Percentiles rank a stretch among this genome's conserved stretches.
Evolutionary conservation across 2,329 filamentous ascomycete genomes (phyloP).

Genomic region (Beauveria caledonica): DNA sequence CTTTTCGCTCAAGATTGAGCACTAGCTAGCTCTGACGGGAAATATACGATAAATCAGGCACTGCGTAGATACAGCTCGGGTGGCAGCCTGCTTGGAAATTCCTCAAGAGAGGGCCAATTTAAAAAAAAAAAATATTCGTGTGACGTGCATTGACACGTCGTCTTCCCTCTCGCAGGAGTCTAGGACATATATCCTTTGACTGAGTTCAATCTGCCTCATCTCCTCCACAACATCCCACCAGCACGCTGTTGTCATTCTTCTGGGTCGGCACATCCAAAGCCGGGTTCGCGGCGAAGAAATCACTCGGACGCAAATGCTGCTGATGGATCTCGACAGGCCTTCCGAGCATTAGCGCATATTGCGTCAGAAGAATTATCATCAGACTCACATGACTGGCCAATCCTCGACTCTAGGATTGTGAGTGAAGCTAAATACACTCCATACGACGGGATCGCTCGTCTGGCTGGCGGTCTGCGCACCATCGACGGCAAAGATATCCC

Average conservation of each 20-base stretch:
- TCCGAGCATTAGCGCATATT: slow-evolving; percentile 3
- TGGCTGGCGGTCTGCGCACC: slow-evolving; percentile 18
- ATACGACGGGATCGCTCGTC: slow-evolving; percentile 30
- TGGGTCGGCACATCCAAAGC: slow-evolving; percentile 34
- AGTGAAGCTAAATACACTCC: slow-evolving; percentile 41
- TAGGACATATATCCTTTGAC: neutral
- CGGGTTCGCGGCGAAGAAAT: slow-evolving; percentile 39
- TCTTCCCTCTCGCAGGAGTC: neutral
- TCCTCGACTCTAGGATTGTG: slow-evolving; percentile 41
- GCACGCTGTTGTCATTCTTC: slow-evolving; percentile 31
- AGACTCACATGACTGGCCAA: slow-evolving; percentile 43
- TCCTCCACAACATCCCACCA: slow-evolving; percentile 28
- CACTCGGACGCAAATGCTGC: slow-evolving; percentile 35
- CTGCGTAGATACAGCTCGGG: neutral
- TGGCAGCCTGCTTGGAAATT: too few relatives aligned
- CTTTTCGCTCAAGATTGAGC: slow-evolving; percentile 83
- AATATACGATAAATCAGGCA: slow-evolving; percentile 5
- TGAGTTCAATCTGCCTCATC: neutral
- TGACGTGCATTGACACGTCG: neutral
- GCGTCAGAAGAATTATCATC: neutral
- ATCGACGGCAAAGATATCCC: slow-evolving; percentile 36
- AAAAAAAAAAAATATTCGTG: neutral
- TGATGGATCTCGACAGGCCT: slow-evolving; percentile 42
- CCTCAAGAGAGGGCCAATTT: too few relatives aligned
- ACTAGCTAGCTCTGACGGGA: slow-evolving; percentile 17